A percentile compares a stretch with the other conserved stretches of the same genome.
Evolutionary conservation across 2,329 filamentous ascomycete species (phyloP).

Genomic region (Ampelomyces quisqualis): DNA sequence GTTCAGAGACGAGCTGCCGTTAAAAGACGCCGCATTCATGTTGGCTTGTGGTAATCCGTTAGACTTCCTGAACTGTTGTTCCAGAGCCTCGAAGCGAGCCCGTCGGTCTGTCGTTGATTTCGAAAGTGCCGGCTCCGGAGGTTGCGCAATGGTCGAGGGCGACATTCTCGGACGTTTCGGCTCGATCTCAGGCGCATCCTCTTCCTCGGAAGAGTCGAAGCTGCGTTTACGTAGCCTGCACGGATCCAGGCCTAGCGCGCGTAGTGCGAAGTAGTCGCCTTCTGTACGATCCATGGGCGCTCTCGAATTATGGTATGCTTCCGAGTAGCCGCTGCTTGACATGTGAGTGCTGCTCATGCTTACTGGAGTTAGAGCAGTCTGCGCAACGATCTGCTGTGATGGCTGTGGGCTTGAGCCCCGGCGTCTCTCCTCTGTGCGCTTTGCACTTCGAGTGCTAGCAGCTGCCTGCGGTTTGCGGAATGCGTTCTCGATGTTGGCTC

Average conservation of each 20-base stretch:
- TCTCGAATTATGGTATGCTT: slow-evolving; percentile 25
- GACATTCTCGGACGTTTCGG: slow-evolving; percentile 26
- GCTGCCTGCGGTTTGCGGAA: slow-evolving; percentile 18
- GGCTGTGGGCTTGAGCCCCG: slow-evolving; percentile 1
- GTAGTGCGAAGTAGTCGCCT: slow-evolving; percentile 54
- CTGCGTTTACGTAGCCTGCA: slow-evolving; percentile 35
- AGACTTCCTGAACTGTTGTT: slow-evolving; percentile 16
- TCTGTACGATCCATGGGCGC: slow-evolving; percentile 48
- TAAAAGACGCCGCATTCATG: slow-evolving; percentile 7
- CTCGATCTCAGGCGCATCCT: slow-evolving; percentile 20
- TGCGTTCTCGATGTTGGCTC: slow-evolving; percentile 6
- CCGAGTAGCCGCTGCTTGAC: slow-evolving; percentile 21
- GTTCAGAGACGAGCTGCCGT: slow-evolving; percentile 14
- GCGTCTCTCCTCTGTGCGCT: slow-evolving; percentile 22
- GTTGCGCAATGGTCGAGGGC: slow-evolving; percentile 9
- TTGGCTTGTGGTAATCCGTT: slow-evolving; percentile 10
- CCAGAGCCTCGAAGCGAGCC: slow-evolving; percentile 25
- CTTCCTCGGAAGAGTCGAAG: slow-evolving; percentile 29
- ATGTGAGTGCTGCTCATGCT: slow-evolving; percentile 5
- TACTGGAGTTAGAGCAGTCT: slow-evolving; percentile 3
- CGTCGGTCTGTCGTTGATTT: slow-evolving; percentile 23
- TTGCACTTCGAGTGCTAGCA: slow-evolving; percentile 20
- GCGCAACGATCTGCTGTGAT: background rate
- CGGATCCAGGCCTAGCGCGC: slow-evolving; percentile 51
- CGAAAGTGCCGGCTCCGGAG: slow-evolving; percentile 3